A percentile compares a stretch with the other conserved stretches of the same genome.
phyloP scores from a whole-genome alignment of 2,329 filamentous ascomycete genomes.

The Gnomoniopsis smithogilvyi region DNA sequence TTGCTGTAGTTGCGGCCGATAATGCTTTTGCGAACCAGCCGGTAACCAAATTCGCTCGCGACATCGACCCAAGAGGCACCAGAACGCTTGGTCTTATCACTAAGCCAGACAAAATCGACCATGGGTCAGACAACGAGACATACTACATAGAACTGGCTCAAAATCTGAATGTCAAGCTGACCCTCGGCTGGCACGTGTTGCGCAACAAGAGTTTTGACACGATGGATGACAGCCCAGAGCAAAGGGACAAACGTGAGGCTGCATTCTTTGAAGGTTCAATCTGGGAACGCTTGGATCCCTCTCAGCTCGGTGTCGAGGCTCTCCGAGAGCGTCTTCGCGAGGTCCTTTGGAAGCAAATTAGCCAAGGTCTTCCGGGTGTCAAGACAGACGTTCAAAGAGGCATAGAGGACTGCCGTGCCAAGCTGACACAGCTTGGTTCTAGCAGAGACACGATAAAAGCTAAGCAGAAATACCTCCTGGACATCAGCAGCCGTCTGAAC shows the following conservation, averaged over 20 bases:
- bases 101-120: conserved; percentile 45
- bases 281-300: conserved; percentile 34
- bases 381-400: conserved; percentile 38
- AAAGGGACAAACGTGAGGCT: conserved; percentile 38
- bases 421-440: conserved; percentile 45
- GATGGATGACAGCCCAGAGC: conserved; percentile 24
- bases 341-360: conserved; percentile 46
- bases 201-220: conserved; percentile 41
- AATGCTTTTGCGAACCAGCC: conserved; percentile 58
- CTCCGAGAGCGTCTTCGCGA: conserved; percentile 48
- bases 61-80: conserved; percentile 25
- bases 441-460: conserved; percentile 41
- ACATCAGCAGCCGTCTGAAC: conserved; percentile 12
- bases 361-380: conserved; percentile 41
- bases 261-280: conserved; percentile 40
- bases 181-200: conserved; percentile 52
- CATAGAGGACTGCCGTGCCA: conserved; percentile 30
- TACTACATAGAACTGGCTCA: conserved; percentile 38
- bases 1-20: conserved; percentile 55
- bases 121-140: conserved; percentile 36
- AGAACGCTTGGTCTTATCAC: conserved; percentile 57
- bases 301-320: conserved; percentile 42
- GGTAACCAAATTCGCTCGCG: conserved; percentile 48
- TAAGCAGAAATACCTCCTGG: conserved; percentile 18
- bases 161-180: conserved; percentile 44